Base-by-base conservation (phyloP, 352 stramenopile species). In the Globisporangium spinosum region DNA sequence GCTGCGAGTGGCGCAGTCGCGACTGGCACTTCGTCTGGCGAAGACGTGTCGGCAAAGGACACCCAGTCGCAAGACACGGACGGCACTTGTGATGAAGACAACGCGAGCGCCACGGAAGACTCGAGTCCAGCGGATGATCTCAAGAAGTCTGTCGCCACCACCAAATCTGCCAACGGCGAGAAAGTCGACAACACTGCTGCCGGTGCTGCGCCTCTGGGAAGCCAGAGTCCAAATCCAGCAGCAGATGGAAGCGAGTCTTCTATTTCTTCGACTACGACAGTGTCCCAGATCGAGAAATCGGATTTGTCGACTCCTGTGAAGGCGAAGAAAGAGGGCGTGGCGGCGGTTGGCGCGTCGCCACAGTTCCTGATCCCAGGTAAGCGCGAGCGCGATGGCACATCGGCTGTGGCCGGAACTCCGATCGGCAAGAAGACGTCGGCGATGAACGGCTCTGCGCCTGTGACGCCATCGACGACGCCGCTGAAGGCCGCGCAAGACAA, bases 41-140 rank as follows among this genome's bases (percentile, higher is more conserved):
- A 92, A 67, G 82, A 92, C 15, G 56, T 23, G 56, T 70, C 73
- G 32, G 72, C 69, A 58, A 89, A 89, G 58, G 77, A 82, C 58
- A 57, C 55, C 13, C 74, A 75, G 9, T 91, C 82, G 6, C 85
- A 90, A 69, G 85, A 93, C 22, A 82, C 70, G 32, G 82, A 87
- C 69, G 68, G 67, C 2, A 73, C 75, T 20, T 74, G 65, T 23
- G 78, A 89, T 22, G 82, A 90, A 59, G 38, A 72, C 23, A 71
- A 71, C 8, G 70, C 78, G 17, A 82, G 70, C n/a, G 70, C 59
- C 79, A 83, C 70, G 62, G 77, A 69, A 76, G 80, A 90, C 63
- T 80, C 72, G 35, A 70, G 76, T 29, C 34, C 66, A 53, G 66
- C 65, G 25, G 47, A 70, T 13, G 58, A 61, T 9, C 22, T 62